Conservation (phyloP, 2,329 filamentous ascomycete species). For the Neodidymelliopsis sp. region DNA sequence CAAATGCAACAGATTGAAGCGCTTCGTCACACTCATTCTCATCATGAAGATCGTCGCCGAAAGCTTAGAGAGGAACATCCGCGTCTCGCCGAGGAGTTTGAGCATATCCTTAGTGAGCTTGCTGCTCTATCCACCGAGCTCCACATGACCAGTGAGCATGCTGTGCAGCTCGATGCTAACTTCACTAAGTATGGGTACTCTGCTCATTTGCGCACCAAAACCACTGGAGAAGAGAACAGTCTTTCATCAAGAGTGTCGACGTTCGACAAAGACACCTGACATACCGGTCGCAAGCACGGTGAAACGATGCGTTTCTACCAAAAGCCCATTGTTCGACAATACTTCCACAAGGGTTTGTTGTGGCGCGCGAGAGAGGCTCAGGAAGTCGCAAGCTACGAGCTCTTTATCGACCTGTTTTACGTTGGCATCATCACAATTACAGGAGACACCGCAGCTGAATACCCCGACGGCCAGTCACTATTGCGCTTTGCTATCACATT, state of each 20-base stretch:
- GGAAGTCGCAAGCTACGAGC: constrained; percentile 69
- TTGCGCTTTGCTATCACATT: constrained; percentile 68
- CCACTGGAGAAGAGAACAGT: constrained; percentile 17
- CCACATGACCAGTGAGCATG: constrained; percentile 62
- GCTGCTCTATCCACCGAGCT: constrained; percentile 62
- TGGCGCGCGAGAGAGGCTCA: constrained; percentile 67
- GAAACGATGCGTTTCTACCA: constrained; percentile 64
- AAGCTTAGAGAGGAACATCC: constrained; percentile 59
- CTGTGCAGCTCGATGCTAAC: constrained; percentile 64
- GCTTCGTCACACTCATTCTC: constrained; percentile 59
- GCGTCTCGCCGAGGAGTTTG: constrained; percentile 63
- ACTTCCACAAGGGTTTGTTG: constrained; percentile 70
- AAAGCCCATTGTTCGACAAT: constrained; percentile 68
- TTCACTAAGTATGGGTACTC: constrained; percentile 70
- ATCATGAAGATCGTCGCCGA: constrained; percentile 60
- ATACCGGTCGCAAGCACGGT: constrained; percentile 48
- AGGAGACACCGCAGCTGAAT: constrained; percentile 66
- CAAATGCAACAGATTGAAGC: constrained; percentile 49
- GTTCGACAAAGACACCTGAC: constrained; percentile 50
- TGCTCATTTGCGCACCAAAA: constrained; percentile 59
- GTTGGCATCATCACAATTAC: constrained; percentile 71
- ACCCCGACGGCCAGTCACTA: constrained; percentile 63
- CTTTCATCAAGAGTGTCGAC: constrained; percentile 21
- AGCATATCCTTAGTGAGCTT: constrained; percentile 62
- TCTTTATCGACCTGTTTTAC: constrained; percentile 70